Evolutionary conservation across 148 eudicot species (phyloP).

Genomic region (Arbutus unedo): DNA sequence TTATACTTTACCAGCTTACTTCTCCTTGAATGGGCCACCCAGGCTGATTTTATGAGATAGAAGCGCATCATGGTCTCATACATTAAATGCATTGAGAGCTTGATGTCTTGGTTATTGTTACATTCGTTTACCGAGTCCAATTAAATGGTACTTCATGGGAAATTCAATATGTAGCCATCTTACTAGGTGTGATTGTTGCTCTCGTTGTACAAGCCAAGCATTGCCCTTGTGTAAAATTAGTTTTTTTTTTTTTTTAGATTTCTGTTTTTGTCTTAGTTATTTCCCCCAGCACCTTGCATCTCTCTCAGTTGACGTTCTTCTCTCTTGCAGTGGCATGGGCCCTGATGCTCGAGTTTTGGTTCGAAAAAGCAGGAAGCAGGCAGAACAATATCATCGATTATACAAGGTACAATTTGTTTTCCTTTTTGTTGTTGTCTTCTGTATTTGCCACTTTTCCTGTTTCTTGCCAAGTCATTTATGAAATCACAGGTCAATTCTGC

Average conservation of each 20-base stretch:
- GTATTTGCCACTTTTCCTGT: not conserved
- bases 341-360: conserved; percentile 95
- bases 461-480: not conserved
- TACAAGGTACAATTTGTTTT: conserved; percentile 56
- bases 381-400: conserved; percentile 80
- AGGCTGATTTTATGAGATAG: not conserved
- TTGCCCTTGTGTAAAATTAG: not conserved
- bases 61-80: not conserved
- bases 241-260: conserved; percentile 9
- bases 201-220: not conserved
- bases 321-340: conserved; percentile 87
- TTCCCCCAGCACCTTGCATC: not conserved
- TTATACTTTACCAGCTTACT: not conserved
- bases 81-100: not conserved
- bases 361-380: conserved; percentile 97
- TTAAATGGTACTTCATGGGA: not conserved
- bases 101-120: not conserved
- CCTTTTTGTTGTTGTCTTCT: not conserved
- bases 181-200: conserved; percentile 1
- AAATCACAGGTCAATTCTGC: not conserved
- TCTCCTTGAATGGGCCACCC: not conserved
- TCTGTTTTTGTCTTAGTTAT: not conserved
- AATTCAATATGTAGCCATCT: not conserved
- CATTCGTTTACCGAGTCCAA: not conserved
- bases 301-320: conserved; percentile 14